Evolutionary conservation across 148 eudicot genomes (phyloP), one percentile per base, ranked within the genome.

Genomic region (Chenopodium berlandieri): DNA sequence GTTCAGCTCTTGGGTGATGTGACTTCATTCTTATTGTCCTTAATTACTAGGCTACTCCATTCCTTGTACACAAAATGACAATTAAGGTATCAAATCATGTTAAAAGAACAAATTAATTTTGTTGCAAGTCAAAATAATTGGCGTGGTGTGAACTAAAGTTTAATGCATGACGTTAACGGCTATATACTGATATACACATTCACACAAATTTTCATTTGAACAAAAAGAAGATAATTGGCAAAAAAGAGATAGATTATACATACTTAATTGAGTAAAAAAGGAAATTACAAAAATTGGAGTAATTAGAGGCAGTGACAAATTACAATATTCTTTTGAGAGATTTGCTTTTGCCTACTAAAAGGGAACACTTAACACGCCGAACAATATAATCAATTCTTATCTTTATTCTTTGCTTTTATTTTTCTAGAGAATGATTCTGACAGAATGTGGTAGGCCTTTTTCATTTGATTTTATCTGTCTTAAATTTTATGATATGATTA

Each of bases 311-410:
- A 32, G 17, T 54, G n/a, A 47, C 25, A 5, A 77, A 22, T 82
- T 81, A 78, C 78, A 82, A 70, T 77, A 25, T 77, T 82, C 30
- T 82, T 76, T 69, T 40, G 20, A 82, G 77, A 72, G 78, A 70
- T 75, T 19, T 71, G 81, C 78, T 81, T 84, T 85, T 78, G 87
- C 68, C 73, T 79, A 82, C 73, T 30, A 73, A 82, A 82, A 64
- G 79, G 73, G 71, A 48, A 75, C 80, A 82, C 78, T 76, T 68
- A 68, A 81, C 79, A 84, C 80, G 81, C 83, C 80, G 76, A 80
- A 76, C 60, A 34, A 79, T 48, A 56, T 62, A 66, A 77, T 77
- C 31, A 76, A 84, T 65, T 73, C 14, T 25, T 14, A 56, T 4
- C 5, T 17, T 4, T 56, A 17, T 56, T 4, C 7, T 4, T 13